A percentile compares a stretch with the other conserved stretches of the same genome.
These are phyloP conservation scores for Scutellaria galericulata DNA, from an alignment of 257 asterid genomes.

Conservation along the genomic window DNA sequence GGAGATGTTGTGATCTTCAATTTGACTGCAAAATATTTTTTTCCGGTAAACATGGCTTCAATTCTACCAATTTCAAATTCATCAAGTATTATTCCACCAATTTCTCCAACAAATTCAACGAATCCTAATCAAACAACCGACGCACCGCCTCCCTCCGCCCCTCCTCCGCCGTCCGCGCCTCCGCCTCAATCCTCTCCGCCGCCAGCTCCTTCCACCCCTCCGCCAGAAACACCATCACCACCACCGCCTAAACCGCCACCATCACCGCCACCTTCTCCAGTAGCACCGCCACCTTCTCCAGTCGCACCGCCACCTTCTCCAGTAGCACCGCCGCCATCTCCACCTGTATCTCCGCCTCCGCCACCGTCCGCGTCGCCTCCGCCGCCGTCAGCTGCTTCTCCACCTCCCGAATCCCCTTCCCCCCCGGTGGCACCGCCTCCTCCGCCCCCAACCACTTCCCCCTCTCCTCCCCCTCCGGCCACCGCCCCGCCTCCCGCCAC, in stretches of 20 bases:
- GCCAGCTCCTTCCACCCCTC: slow-evolving; percentile 39
- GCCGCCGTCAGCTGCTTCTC: slow-evolving; percentile 34
- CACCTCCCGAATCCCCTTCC: slow-evolving; percentile 55
- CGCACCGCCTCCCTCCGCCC: slow-evolving; percentile 26
- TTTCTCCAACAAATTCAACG: slow-evolving; percentile 41
- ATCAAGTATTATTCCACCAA: slow-evolving; percentile 43
- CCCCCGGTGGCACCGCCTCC: slow-evolving; percentile 51
- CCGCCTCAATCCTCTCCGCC: slow-evolving; percentile 46
- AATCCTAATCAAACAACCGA: slow-evolving; percentile 25
- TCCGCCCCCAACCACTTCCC: slow-evolving; percentile 46
- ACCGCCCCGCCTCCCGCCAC: slow-evolving; percentile 51
- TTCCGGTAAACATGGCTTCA: slow-evolving; percentile 39
- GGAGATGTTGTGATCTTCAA: slow-evolving; percentile 37
- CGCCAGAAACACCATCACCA: slow-evolving; percentile 25
- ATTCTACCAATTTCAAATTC: slow-evolving; percentile 52
- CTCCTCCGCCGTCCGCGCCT: slow-evolving; percentile 35
- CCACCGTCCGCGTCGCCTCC: slow-evolving; percentile 41
- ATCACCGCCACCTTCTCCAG: slow-evolving; percentile 41
- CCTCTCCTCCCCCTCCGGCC: slow-evolving; percentile 52
- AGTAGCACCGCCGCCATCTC: slow-evolving; percentile 40
- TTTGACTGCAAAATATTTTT: slow-evolving; percentile 13
- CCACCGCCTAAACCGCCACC: slow-evolving; percentile 51
- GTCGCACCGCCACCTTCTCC: slow-evolving; percentile 42
- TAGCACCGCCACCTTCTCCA: slow-evolving; percentile 24
- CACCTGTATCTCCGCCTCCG: slow-evolving; percentile 48